Evolutionary conservation across 805 yeast genomes (phyloP).

Genomic region (Nakazawaea anatomiae): DNA sequence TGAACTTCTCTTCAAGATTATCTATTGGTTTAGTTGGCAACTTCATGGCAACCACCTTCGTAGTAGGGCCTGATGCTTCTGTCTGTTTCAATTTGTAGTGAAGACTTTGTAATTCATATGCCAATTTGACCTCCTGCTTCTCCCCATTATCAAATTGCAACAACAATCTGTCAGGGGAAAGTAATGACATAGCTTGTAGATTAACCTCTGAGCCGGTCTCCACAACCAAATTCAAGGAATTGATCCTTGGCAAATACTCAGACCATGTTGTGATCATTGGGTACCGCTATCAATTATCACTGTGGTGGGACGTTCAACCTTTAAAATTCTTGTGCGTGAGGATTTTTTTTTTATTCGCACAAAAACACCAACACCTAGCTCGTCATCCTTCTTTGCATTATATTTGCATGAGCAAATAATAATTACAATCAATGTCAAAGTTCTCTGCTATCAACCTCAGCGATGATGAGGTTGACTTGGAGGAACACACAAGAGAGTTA

Average conservation of each 20-base stretch:
- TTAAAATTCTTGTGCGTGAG: too few relatives aligned
- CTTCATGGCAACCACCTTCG: background rate
- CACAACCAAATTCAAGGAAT: slow-evolving; percentile 14
- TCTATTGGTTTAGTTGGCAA: slow-evolving; percentile 12
- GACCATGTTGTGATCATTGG: slow-evolving; percentile 9
- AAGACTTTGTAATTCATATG: slow-evolving; percentile 8
- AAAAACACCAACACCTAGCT: background rate
- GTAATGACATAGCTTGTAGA: slow-evolving; percentile 1
- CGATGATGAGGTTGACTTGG: slow-evolving; percentile 76
- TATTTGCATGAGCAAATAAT: too few relatives aligned
- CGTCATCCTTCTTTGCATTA: background rate
- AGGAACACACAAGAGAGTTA: slow-evolving; percentile 86
- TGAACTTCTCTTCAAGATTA: background rate
- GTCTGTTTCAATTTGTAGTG: background rate
- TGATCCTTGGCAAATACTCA: slow-evolving; percentile 21
- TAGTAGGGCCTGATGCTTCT: background rate
- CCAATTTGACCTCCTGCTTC: slow-evolving; percentile 7
- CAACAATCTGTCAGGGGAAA: background rate
- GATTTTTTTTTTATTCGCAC: background rate
- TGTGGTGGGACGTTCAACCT: too few relatives aligned
- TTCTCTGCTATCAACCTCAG: slow-evolving; percentile 76
- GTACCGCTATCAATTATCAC: background rate
- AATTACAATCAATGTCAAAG: slow-evolving; percentile 34
- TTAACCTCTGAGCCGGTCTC: background rate
- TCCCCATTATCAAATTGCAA: slow-evolving; percentile 10